Evolutionary conservation across 1,284 basidiomycete species (phyloP).

Genomic region (Entoloma clypeatum): DNA sequence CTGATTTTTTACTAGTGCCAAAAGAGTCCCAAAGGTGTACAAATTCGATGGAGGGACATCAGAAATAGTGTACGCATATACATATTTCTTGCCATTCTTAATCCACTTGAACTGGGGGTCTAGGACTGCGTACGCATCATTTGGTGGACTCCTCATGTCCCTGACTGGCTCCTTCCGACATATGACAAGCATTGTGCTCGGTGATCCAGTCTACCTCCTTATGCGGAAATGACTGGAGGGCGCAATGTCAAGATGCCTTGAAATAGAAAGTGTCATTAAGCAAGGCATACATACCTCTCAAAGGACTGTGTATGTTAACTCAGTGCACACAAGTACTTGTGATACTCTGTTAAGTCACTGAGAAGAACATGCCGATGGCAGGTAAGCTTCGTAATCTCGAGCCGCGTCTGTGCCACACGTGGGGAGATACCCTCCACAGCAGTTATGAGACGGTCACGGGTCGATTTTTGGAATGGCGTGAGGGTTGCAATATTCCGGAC

Average conservation of each 20-base stretch:
- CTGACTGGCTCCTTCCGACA: constrained; percentile 92
- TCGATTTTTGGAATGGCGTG: constrained; percentile 82
- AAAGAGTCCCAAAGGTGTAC: constrained; percentile 67
- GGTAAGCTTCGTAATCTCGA: constrained; percentile 69
- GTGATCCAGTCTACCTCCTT: constrained; percentile 89
- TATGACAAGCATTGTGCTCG: constrained; percentile 88
- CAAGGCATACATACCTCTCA: no score
- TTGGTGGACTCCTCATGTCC: constrained; percentile 96
- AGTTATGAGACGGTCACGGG: constrained; percentile 69
- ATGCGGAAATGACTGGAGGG: constrained; percentile 73
- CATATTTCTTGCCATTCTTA: constrained; percentile 10
- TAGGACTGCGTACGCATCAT: constrained; percentile 93
- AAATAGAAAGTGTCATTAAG: no score
- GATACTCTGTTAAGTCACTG: no score
- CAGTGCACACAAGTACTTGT: no score
- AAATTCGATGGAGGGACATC: constrained; percentile 89
- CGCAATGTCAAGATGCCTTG: neutral
- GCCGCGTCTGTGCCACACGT: constrained; percentile 62
- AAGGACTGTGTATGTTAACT: no score
- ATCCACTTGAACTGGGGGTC: constrained; percentile 10
- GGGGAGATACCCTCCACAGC: constrained; percentile 65
- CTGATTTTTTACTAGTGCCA: constrained; percentile 12
- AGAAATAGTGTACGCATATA: constrained; percentile 68
- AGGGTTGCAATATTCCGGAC: constrained; percentile 82
- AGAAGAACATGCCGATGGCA: constrained; percentile 76